Evolutionary conservation across 2,329 filamentous ascomycete genomes (phyloP).

Genomic region (Zymoseptoria tritici): DNA sequence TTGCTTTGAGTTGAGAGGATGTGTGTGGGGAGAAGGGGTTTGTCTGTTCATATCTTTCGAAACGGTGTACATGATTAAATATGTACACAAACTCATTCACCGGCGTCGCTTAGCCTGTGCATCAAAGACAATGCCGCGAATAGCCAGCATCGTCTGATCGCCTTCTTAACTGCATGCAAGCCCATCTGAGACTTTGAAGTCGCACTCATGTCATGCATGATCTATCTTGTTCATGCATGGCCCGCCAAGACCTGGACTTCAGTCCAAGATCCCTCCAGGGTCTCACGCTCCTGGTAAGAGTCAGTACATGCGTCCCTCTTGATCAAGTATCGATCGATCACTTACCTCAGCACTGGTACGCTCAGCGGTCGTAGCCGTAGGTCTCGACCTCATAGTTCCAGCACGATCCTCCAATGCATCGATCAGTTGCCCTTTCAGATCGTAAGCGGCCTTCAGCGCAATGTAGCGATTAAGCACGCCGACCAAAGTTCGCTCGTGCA

Average conservation of each 20-base stretch:
- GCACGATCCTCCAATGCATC: background rate
- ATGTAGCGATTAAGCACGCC: background rate
- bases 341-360: background rate
- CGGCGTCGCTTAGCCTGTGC: background rate
- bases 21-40: background rate
- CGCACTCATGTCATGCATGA: too few relatives aligned
- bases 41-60: background rate
- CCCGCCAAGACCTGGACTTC: too few relatives aligned
- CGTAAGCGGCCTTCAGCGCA: background rate
- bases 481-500: background rate
- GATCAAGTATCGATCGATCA: too few relatives aligned
- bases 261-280: too few relatives aligned
- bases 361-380: background rate
- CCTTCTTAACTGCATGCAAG: too few relatives aligned
- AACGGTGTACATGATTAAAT: background rate
- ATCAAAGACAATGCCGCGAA: background rate
- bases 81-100: background rate
- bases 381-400: background rate
- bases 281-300: too few relatives aligned
- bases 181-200: too few relatives aligned
- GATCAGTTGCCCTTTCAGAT: background rate
- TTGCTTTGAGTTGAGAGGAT: background rate
- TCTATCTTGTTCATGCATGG: too few relatives aligned
- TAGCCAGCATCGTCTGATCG: background rate
- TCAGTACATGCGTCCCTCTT: too few relatives aligned